Evolutionary conservation across 2,329 filamentous ascomycete species (phyloP), one percentile per base, ranked within the genome.

Genomic region (Uncinocarpus reesii): DNA sequence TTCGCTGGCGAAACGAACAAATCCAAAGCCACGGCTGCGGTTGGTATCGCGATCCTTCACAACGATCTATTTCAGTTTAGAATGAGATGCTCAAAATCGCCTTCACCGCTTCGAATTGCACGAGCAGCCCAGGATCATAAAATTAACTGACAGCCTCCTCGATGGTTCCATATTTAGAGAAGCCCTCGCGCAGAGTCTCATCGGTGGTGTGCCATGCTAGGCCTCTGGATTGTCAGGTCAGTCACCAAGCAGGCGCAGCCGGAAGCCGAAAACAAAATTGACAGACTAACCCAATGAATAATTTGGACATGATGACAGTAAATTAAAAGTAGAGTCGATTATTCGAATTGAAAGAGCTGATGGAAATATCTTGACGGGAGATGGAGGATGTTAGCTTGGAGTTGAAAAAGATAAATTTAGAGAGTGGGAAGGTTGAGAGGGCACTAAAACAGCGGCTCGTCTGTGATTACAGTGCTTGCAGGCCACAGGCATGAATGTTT

Each of bases 121-220:
- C 45, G 36, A 47, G 45, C 35, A 32, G 47, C 42, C 36, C 34
- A 56, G 36, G 20, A 50, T 38, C 37, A 47, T 47, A 32, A 50
- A 43, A 48, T n/a, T 41, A 45, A 84, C 87, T 70, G 79, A 96
- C 92, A 60, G 92, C 92, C 80, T 98, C 90, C 67, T 95, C 88
- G 57, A 98, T 84, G 35, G 75, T 73, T 52, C 90, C 90, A 64
- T 86, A 95, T 68, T 92, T 83, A 67, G 90, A 83, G 67, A 98
- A 98, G 70, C 95, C 95, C 64, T 83, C 74, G 63, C 86, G 84
- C 57, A 98, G 75, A 58, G 86, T 88, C 37, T 72, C 71, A 71
- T 96, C 90, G 69, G 93, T 88, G 56, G 92, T 98, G 74, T 95
- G 89, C 92, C 92, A 98, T 62, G 92, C 87, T 59, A 98, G 87